phyloP scores from a whole-genome alignment of 2,329 filamentous ascomycete genomes.

The Ophiostoma australiae region DNA sequence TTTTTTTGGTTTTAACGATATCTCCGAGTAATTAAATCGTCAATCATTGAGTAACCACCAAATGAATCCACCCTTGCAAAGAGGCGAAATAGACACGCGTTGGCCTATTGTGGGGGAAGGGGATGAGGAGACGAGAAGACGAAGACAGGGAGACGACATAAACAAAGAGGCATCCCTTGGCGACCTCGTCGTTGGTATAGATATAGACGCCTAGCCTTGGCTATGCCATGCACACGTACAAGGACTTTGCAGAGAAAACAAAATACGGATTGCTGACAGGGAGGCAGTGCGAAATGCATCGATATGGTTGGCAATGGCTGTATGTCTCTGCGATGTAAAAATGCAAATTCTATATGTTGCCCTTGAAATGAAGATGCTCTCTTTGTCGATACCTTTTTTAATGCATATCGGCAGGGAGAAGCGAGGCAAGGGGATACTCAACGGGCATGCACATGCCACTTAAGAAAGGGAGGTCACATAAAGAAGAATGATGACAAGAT shows the following conservation, averaged over 20 bases:
- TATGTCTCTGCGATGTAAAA: not conserved
- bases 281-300: not conserved
- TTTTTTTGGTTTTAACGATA: not conserved
- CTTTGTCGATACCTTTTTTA: not conserved
- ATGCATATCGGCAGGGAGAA: not conserved
- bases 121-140: not conserved
- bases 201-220: not conserved
- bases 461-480: not conserved
- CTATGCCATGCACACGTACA: not conserved
- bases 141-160: not conserved
- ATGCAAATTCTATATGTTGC: not conserved
- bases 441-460: not conserved
- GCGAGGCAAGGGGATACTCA: not conserved
- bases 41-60: not conserved
- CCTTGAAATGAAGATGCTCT: not conserved
- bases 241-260: not conserved
- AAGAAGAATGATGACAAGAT: not conserved
- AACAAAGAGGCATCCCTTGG: conserved; percentile 7
- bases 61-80: not conserved
- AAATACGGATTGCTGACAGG: not conserved
- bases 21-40: not conserved
- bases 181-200: not conserved
- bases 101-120: not conserved
- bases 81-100: not conserved
- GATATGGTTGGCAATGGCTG: not conserved